Evolutionary conservation across 768 basidiomycete species (phyloP).

Genomic region (Tylopilus felleus): DNA sequence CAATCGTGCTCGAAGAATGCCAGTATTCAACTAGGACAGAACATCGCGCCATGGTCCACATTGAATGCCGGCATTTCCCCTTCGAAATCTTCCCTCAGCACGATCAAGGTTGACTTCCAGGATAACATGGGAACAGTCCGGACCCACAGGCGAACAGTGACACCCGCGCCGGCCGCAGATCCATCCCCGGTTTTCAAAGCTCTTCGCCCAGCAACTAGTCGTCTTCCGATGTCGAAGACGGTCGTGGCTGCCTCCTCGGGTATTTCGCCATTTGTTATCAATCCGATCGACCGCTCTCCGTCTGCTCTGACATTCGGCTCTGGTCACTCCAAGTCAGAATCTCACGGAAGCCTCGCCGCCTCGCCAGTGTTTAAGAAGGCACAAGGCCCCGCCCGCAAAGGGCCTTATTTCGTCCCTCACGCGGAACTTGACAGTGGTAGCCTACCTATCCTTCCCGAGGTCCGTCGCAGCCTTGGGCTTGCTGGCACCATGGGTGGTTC

Average conservation of each 20-base stretch:
- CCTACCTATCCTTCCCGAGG: slow-evolving; percentile 46
- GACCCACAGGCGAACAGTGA: slow-evolving; percentile 52
- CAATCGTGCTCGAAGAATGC: slow-evolving; percentile 28
- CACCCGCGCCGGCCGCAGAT: slow-evolving; percentile 57
- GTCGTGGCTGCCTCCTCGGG: slow-evolving; percentile 26
- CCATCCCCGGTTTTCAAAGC: slow-evolving; percentile 59
- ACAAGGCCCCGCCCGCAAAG: slow-evolving; percentile 20
- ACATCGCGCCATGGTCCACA: slow-evolving; percentile 62
- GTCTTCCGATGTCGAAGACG: slow-evolving; percentile 16
- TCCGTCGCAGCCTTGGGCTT: slow-evolving; percentile 57
- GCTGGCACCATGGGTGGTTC: slow-evolving; percentile 67
- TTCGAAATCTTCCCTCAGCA: slow-evolving; percentile 29
- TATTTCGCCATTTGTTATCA: slow-evolving; percentile 25
- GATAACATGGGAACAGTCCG: slow-evolving; percentile 21
- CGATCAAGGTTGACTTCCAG: slow-evolving; percentile 24
- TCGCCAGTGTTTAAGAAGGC: slow-evolving; percentile 38
- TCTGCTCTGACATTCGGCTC: slow-evolving; percentile 39
- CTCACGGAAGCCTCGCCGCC: slow-evolving; percentile 16
- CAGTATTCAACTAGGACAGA: slow-evolving; percentile 42
- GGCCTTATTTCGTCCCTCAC: slow-evolving; percentile 22
- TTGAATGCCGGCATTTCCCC: slow-evolving; percentile 41
- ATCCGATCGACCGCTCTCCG: slow-evolving; percentile 20
- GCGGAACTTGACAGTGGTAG: slow-evolving; percentile 19
- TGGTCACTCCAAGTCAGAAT: slow-evolving; percentile 30
- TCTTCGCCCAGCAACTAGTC: slow-evolving; percentile 45